phyloP scores from a whole-genome alignment of 2,329 filamentous ascomycete species.

The Penicillium sclerotiorum region DNA sequence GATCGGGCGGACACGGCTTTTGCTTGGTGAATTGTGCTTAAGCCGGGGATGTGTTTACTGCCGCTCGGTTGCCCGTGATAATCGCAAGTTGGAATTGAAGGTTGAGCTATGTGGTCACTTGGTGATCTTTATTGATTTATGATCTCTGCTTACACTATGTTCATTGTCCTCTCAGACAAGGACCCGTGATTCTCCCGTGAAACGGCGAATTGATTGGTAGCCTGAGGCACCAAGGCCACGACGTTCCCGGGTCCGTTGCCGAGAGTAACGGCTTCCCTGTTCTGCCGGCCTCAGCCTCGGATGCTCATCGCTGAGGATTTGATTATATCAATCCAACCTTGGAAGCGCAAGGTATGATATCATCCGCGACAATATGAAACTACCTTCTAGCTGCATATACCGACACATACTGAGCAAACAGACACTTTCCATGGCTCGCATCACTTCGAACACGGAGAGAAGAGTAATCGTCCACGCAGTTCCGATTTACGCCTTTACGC shows the following conservation, averaged over 20 bases:
- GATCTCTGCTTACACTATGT: too few relatives aligned
- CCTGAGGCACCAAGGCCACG: slow-evolving; percentile 18
- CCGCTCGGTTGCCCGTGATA: background rate
- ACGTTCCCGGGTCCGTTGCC: slow-evolving; percentile 17
- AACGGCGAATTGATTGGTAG: background rate
- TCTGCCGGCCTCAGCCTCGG: slow-evolving; percentile 10
- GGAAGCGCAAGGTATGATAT: too few relatives aligned
- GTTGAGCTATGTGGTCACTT: background rate
- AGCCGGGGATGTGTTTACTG: slow-evolving; percentile 8
- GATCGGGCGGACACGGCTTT: slow-evolving; percentile 42
- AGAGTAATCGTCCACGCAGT: too few relatives aligned
- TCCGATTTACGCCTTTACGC: too few relatives aligned
- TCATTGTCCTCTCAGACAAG: too few relatives aligned
- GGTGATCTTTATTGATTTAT: background rate
- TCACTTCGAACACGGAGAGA: background rate
- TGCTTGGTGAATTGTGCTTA: background rate
- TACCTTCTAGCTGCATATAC: too few relatives aligned
- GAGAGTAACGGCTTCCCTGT: slow-evolving; percentile 5
- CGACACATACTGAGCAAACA: too few relatives aligned
- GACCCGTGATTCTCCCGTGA: background rate
- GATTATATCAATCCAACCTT: too few relatives aligned
- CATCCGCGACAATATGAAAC: too few relatives aligned
- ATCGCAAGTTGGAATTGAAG: too few relatives aligned
- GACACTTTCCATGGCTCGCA: too few relatives aligned
- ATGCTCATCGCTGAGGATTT: background rate